These are phyloP conservation scores for Talaromyces sp. DNA, from an alignment of 2,329 filamentous ascomycete genomes.

Conservation along the genomic window DNA sequence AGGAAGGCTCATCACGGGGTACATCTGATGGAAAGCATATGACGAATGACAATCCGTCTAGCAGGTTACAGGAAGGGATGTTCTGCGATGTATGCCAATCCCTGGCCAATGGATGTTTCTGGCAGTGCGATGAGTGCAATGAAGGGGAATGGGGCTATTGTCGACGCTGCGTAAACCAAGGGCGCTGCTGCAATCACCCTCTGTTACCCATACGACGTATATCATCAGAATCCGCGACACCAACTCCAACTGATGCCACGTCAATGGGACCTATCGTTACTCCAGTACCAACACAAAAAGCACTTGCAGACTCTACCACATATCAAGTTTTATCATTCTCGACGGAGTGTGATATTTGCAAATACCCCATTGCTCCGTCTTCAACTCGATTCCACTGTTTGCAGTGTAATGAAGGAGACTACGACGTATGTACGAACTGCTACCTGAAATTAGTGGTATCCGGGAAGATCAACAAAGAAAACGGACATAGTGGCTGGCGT, in stretches of 20 bases:
- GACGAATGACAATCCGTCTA: slow-evolving; percentile 62
- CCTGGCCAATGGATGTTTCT: slow-evolving; percentile 78
- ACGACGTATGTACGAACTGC: slow-evolving; percentile 76
- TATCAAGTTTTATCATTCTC: slow-evolving; percentile 68
- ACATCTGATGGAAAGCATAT: slow-evolving; percentile 44
- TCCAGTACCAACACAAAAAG: slow-evolving; percentile 27
- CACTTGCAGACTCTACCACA: slow-evolving; percentile 41
- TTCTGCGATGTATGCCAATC: slow-evolving; percentile 75
- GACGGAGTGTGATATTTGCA: slow-evolving; percentile 75
- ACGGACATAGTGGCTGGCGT: slow-evolving; percentile 76
- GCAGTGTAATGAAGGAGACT: slow-evolving; percentile 71
- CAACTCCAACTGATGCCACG: slow-evolving; percentile 15
- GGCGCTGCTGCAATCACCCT: slow-evolving; percentile 73
- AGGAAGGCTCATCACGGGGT: slow-evolving; percentile 23
- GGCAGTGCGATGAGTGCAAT: slow-evolving; percentile 83
- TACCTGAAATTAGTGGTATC: slow-evolving; percentile 63
- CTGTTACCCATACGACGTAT: slow-evolving; percentile 70
- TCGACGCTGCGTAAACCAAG: slow-evolving; percentile 78
- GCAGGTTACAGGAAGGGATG: slow-evolving; percentile 68
- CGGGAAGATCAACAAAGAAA: slow-evolving; percentile 64
- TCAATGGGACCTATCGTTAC: slow-evolving; percentile 23
- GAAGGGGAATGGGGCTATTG: slow-evolving; percentile 95
- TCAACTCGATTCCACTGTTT: slow-evolving; percentile 75
- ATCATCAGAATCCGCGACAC: slow-evolving; percentile 17
- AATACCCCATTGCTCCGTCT: slow-evolving; percentile 63